Base-by-base conservation (phyloP, 2,329 filamentous ascomycete genomes). In the Dactylellina leptospora region DNA sequence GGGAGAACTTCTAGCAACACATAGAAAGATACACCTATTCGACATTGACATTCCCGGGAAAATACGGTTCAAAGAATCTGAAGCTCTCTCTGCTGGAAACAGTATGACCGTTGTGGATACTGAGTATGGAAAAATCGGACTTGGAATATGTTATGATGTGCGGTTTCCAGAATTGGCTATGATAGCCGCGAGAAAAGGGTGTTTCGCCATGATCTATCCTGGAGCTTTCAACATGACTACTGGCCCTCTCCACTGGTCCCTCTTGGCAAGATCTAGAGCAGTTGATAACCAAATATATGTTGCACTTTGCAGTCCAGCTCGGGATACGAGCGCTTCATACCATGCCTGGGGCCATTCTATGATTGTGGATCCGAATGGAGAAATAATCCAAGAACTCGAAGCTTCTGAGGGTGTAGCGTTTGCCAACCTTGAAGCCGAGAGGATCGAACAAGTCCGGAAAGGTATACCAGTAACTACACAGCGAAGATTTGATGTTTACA, bases 141-240 rank as follows among this genome's bases (percentile, higher is more conserved):
- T 99, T 2, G 93, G 91, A 28, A 97, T 99, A 79, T 99, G 95
- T 85, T 99, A 99, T 82, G 95, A 99, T 81, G 87, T 99, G 61
- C 91, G 95, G 40, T 99, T 99, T 82, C 93, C 95, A 0, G 95
- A 97, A 81, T 84, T 96, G 9, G 95, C 92, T 2, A 95, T 87
- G 79, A 89, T 97, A 63, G 93, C 93, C 0, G 91, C 93, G 18
- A 85, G 95, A 28, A 87, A 88, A 75, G 92, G 90, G n/a, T 90
- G 88, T 66, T 99, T 99, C 80, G 84, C 91, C 47, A 86, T 97
- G 59, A 79, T 97, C 16, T 97, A 97, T 80, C 95, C 95, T 0
- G 95, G 92, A n/a, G 95, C 95, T 0, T 99, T 99, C 84, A 99
- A 97, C 81, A 84, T 90, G 71, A 96, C 92, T 0, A 99, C 95